Base-by-base conservation (phyloP, 2,329 filamentous ascomycete genomes). In the Fusarium proliferatum region DNA sequence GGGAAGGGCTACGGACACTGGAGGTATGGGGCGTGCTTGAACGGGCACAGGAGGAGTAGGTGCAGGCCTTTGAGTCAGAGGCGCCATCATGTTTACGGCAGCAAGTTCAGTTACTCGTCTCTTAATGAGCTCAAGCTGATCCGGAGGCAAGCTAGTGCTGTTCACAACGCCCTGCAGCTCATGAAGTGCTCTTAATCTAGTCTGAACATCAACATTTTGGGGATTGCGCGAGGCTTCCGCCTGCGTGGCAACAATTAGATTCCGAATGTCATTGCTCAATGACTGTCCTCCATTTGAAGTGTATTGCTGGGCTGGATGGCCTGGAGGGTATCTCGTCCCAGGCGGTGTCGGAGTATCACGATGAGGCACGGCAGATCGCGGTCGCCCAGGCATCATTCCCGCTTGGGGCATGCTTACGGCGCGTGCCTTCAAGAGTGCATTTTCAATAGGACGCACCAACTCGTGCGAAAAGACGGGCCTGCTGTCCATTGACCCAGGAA, bases 401-500 rank as follows among this genome's bases (percentile, higher is more conserved):
- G 86, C 70, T 84, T 85, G 73, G 86, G 86, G 90, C 67, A 92
- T 84, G 39, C 89, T 88, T 30, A 87, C 89, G 9, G 88, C 89
- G 71, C 87, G 84, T 19, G 93, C 94, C 82, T 96, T 97, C 82
- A 96, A 94, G 67, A 99, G 87, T 57, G 96, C 95, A 82, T 94
- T 97, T 82, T 99, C 96, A 76, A 99, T 98, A 48, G 94, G 94
- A 59, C 93, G 90, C 48, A 96, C 97, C 66, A 95, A 90, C 64
- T 98, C 95, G 43, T 91, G 88, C 34, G 94, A 90, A 80, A 99
- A 99, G 58, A 99, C 96, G 12, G 96, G 95, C 71, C 94, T 90
- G n/a, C 92, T 92, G 78, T 97, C 96, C 80, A 97, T 90, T 19
- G 96, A 97, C 55, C 96, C 96, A 4, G 96, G 95, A 19, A 98